phyloP scores from a whole-genome alignment of 768 basidiomycete species.

The Lactarius trivialis region DNA sequence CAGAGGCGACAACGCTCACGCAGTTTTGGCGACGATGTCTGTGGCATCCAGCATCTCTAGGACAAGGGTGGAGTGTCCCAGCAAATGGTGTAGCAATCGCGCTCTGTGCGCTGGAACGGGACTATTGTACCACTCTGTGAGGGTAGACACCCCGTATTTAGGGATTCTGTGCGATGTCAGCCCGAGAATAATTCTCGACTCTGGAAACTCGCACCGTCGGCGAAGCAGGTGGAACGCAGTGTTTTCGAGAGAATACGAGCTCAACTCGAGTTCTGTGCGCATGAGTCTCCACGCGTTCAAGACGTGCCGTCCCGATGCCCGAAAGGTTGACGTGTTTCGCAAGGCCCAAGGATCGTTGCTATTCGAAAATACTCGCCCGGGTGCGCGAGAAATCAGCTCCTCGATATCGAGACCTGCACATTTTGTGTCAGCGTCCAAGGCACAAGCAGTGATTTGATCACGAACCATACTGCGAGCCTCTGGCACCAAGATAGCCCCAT shows the following conservation, averaged over 20 bases:
- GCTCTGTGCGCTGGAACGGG: conserved; percentile 47
- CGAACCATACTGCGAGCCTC: conserved; percentile 56
- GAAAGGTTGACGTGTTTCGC: conserved; percentile 74
- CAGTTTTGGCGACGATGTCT: conserved; percentile 83
- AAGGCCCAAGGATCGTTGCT: conserved; percentile 64
- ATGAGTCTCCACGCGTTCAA: conserved; percentile 92
- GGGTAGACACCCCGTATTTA: conserved; percentile 13
- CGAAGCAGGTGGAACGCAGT: conserved; percentile 76
- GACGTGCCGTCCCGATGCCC: conserved; percentile 81
- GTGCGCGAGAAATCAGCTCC: conserved; percentile 73
- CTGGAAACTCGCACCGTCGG: conserved; percentile 46
- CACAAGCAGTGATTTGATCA: not conserved
- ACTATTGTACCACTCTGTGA: conserved; percentile 71
- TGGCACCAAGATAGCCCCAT: conserved; percentile 84
- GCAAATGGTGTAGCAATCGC: conserved; percentile 55
- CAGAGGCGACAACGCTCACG: conserved; percentile 46
- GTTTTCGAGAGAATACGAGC: conserved; percentile 85
- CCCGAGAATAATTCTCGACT: not conserved
- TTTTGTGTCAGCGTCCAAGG: not conserved
- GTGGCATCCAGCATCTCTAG: conserved; percentile 76
- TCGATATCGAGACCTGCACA: conserved; percentile 61
- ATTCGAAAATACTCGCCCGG: conserved; percentile 33
- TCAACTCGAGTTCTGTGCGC: conserved; percentile 72
- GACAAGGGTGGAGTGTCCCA: conserved; percentile 57
- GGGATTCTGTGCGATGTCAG: conserved; percentile 15